These are phyloP conservation scores for Haplosporangium gracile DNA, from an alignment of 192 early-diverging fungal genomes.

Conservation along the genomic window DNA sequence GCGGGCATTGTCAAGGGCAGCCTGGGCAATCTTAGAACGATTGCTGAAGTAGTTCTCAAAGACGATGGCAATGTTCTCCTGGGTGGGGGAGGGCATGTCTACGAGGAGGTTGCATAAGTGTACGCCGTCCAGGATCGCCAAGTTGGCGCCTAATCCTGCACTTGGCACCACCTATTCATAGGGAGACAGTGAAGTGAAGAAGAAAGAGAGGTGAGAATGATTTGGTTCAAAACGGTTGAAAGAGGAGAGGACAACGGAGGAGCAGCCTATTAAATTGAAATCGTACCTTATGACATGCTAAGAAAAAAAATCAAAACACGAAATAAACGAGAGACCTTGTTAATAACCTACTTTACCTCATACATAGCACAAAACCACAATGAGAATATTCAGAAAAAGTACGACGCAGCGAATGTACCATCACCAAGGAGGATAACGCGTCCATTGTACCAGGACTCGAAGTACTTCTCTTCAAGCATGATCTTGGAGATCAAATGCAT, in stretches of 20 bases:
- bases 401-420: not conserved
- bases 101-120: conserved; percentile 31
- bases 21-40: conserved; percentile 27
- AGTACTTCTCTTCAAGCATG: conserved; percentile 26
- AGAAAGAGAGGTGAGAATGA: no score
- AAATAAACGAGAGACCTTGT: not conserved
- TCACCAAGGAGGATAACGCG: conserved; percentile 26
- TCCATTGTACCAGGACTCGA: conserved; percentile 23
- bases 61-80: conserved; percentile 9
- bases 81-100: conserved; percentile 3
- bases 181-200: no score
- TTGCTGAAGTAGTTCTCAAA: conserved; percentile 20
- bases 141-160: conserved; percentile 28
- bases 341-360: not conserved
- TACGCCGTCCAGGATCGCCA: conserved; percentile 31
- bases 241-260: not conserved
- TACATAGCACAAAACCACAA: no score
- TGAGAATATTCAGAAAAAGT: not conserved
- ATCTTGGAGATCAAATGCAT: conserved; percentile 24
- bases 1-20: conserved; percentile 12
- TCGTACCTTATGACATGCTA: conserved; percentile 31
- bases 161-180: conserved; percentile 25
- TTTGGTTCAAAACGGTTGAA: no score
- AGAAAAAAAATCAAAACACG: not conserved
- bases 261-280: no score